phyloP scores from a whole-genome alignment of 768 basidiomycete genomes.

The Royoungia palumana region DNA sequence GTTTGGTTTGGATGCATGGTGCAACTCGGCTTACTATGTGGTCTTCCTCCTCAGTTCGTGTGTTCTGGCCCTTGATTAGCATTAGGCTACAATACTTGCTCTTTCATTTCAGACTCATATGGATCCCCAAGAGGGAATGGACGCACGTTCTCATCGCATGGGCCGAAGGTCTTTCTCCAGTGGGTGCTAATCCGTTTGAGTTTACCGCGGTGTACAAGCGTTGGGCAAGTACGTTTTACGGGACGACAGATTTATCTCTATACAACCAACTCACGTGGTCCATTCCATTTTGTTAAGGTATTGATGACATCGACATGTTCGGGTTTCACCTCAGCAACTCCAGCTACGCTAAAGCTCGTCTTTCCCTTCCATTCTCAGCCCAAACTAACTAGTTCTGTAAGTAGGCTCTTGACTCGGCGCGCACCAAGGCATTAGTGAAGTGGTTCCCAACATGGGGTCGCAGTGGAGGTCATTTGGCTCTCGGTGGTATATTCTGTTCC shows the following conservation, averaged over 20 bases:
- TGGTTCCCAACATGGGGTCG: conserved; percentile 57
- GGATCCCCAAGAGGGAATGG: conserved; percentile 35
- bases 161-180: conserved; percentile 46
- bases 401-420: conserved; percentile 43
- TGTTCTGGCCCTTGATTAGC: conserved; percentile 47
- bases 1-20: background rate
- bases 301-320: conserved; percentile 65
- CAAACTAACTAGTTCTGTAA: conserved; percentile 4
- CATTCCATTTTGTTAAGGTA: conserved; percentile 34
- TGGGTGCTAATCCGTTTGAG: conserved; percentile 58
- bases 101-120: conserved; percentile 35
- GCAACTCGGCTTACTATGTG: background rate
- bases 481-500: conserved; percentile 37
- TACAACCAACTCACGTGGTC: background rate
- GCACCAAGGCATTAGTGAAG: conserved; percentile 45
- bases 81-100: conserved; percentile 33
- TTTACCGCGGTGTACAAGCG: conserved; percentile 38
- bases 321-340: conserved; percentile 80
- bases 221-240: conserved; percentile 51
- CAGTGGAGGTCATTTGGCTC: conserved; percentile 58
- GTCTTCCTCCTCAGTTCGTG: conserved; percentile 40
- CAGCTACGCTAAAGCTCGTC: conserved; percentile 65
- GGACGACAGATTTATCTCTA: background rate
- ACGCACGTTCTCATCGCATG: conserved; percentile 39
- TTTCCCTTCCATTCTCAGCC: background rate